Evolutionary conservation across 495 filamentous ascomycete genomes (phyloP), one percentile per base, ranked within the genome.

Genomic region (Aspergillus incahuasiensis): DNA sequence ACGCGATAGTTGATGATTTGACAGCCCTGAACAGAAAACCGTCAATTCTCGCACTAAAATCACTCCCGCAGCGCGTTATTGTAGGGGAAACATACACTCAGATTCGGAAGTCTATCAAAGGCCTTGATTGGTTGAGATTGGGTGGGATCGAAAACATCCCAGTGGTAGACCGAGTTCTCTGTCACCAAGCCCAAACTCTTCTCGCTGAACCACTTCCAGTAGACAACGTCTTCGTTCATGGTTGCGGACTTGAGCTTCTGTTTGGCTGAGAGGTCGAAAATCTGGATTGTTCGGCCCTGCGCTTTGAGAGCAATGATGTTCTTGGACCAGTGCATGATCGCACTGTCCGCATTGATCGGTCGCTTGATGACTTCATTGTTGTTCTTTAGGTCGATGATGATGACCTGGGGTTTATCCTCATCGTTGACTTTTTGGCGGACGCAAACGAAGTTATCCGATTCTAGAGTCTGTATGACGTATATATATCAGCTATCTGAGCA

Each of bases 1-100:
- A 92, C 89, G 49, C 92, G 91, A 75, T 99, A 99, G 75, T 97
- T 99, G 81, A 99, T 99, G 65, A 99, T 99, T 87, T 99, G 94
- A 71, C 90, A 91, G 47, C 83, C 84, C 89, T 95, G 32, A 57
- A 49, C 32, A 11, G 54, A 24, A 53, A 45, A 44, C 39, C 41
- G 51, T 60, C 11, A 60, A 61, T 65, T 52, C 48, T 0, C 54
- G 66, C 52, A 34, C 16, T 50, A 28, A 13, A 18, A 42, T 34
- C 25, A 28, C 25, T 11, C 16, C 11, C 41, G 38, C 35, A 1
- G 8, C n/a, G 1, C 20, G 22, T 20, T 47, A 32, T 7, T 25
- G 16, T 32, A 25, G 50, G 13, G 55, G 35, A n/a, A 6, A 80
- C 87, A 58, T 82, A 94, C 92, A 59, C 78, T 74, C 41, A 99